Percentiles rank a stretch among this genome's conserved stretches.
Evolutionary conservation across 2,329 filamentous ascomycete genomes (phyloP).

Genomic region (Diplodia seriata): DNA sequence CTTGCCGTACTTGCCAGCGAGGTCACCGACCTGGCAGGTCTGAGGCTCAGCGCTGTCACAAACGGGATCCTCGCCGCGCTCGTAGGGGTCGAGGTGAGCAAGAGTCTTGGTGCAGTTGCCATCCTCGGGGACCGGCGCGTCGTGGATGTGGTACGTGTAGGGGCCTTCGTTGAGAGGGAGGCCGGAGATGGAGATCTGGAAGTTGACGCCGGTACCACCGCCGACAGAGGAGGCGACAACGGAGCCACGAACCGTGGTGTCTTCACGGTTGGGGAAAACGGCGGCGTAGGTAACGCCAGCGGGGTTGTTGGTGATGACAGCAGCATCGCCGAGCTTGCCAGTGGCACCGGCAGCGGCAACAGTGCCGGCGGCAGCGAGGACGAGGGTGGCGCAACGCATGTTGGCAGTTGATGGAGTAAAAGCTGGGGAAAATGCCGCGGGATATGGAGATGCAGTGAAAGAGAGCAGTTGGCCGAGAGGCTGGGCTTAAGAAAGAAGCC

Average conservation of each 20-base stretch:
- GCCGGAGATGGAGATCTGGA: slow-evolving; percentile 50
- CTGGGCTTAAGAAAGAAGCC: neutral
- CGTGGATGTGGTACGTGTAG: slow-evolving; percentile 57
- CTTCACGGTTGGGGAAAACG: slow-evolving; percentile 44
- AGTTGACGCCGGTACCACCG: slow-evolving; percentile 50
- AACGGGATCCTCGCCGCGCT: slow-evolving; percentile 46
- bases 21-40: slow-evolving; percentile 54
- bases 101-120: slow-evolving; percentile 54
- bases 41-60: slow-evolving; percentile 49
- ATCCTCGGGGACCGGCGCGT: slow-evolving; percentile 49
- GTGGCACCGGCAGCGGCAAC: slow-evolving; percentile 40
- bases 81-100: slow-evolving; percentile 54
- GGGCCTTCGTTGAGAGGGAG: slow-evolving; percentile 53
- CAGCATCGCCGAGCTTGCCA: slow-evolving; percentile 42
- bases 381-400: slow-evolving; percentile 36
- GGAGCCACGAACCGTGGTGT: slow-evolving; percentile 45
- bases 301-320: slow-evolving; percentile 48
- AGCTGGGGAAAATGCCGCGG: neutral
- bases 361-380: slow-evolving; percentile 38
- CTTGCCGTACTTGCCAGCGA: slow-evolving; percentile 55
- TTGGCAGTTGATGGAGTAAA: slow-evolving; percentile 3
- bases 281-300: slow-evolving; percentile 50
- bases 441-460: neutral
- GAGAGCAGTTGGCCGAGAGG: neutral
- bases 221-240: slow-evolving; percentile 44